Conservation (phyloP, 2,329 filamentous ascomycete species). For the Coniochaeta sp. region DNA sequence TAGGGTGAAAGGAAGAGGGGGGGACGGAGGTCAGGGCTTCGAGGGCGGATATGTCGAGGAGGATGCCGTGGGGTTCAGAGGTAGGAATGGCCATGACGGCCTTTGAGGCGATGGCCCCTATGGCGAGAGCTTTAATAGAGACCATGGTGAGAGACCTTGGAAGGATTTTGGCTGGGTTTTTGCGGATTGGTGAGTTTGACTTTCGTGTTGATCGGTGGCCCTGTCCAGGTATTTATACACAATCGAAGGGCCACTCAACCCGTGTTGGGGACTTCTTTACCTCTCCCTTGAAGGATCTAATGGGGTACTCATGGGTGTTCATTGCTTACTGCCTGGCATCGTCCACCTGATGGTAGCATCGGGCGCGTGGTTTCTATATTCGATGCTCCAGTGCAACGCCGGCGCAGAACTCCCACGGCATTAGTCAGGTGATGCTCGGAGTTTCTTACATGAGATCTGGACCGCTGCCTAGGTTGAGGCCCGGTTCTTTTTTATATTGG, state of each 20-base stretch:
- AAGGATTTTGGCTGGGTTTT: neutral
- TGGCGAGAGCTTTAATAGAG: neutral
- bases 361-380: neutral
- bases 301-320: neutral
- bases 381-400: neutral
- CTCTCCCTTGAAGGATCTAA: neutral
- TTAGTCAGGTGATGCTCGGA: neutral
- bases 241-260: neutral
- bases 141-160: neutral
- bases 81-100: neutral
- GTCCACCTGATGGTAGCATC: neutral
- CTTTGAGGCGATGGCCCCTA: neutral
- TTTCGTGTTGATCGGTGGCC: neutral
- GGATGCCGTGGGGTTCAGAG: neutral
- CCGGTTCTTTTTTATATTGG: neutral
- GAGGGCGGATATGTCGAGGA: neutral
- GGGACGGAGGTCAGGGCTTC: neutral
- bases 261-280: neutral
- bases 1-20: neutral
- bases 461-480: conserved; percentile 11
- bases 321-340: neutral
- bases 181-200: neutral
- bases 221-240: neutral
- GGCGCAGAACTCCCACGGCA: neutral
- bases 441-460: neutral